A percentile compares a stretch with the other conserved stretches of the same genome.
phyloP scores from a whole-genome alignment of 2,329 filamentous ascomycete genomes.

The Penicillium crustosum region DNA sequence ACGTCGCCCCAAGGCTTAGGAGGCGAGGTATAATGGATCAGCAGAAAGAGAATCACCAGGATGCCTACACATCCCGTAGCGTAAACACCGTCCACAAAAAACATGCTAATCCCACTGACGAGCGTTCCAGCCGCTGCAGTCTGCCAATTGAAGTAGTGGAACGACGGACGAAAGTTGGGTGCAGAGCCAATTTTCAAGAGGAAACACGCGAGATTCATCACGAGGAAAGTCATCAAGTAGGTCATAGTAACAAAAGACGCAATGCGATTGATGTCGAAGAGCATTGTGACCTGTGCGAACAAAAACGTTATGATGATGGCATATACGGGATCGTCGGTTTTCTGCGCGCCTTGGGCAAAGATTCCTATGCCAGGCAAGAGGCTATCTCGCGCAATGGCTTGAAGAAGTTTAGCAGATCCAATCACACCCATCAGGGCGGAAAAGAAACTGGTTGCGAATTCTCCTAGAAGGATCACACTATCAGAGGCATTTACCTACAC shows the following conservation, averaged over 20 bases:
- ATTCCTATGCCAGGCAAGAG: constrained; percentile 72
- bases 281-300: constrained; percentile 74
- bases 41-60: constrained; percentile 72
- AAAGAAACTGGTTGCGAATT: constrained; percentile 80
- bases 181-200: constrained; percentile 82
- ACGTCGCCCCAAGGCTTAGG: constrained; percentile 91
- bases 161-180: constrained; percentile 83
- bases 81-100: constrained; percentile 82
- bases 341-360: constrained; percentile 72
- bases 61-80: constrained; percentile 73
- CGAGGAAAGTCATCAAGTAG: constrained; percentile 88
- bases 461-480: constrained; percentile 72
- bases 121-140: constrained; percentile 73
- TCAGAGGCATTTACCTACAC: constrained; percentile 69
- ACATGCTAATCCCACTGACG: constrained; percentile 79
- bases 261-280: constrained; percentile 83
- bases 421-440: constrained; percentile 86
- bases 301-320: constrained; percentile 75
- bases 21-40: constrained; percentile 82
- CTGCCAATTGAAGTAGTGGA: constrained; percentile 86
- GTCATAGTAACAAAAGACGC: constrained; percentile 89
- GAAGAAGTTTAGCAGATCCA: constrained; percentile 78
- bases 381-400: constrained; percentile 76
- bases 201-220: constrained; percentile 85
- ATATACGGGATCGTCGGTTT: constrained; percentile 70